Evolutionary conservation across 106 monocot species (phyloP), one percentile per base, ranked within the genome.

Genomic region (Triglochin maritima): DNA sequence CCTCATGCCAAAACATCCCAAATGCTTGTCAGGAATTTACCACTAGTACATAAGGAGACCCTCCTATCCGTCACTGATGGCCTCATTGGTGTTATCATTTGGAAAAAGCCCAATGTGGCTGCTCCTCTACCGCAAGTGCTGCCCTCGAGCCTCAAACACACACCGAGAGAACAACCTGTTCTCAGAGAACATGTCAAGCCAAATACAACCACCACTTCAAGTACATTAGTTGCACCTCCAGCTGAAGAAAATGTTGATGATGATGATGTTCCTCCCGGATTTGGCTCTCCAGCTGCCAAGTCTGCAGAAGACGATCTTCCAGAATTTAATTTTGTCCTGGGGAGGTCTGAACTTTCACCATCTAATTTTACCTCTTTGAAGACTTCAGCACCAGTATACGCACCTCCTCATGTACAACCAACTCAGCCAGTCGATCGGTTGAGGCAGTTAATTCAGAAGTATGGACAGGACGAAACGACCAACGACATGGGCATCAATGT

Each of bases 301-400:
- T 29, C 29, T 29, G 85, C 79, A 2, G 84, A 84, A 7, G 91
- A 98, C 70, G 96, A 91, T 59, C 83, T 98, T 7, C 96, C 96
- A 17, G 96, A 86, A 59, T 88, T 86, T 73, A 78, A 91, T 79
- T 91, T 88, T 74, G 65, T 69, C 66, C 17, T 69, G 69, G 59
- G 89, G 81, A 81, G 89, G 81, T 46, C 85, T 86, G 58, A 73
- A 53, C 11, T 1, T 41, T 15, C 17, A 6, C 14, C 50, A 12
- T 13, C 47, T 13, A 14, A 50, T 41, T 17, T 47, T 66, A 47
- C 4, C 29, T 49, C 48, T 64, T 49, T 47, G 47, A 66, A 29
- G 46, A 11, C 16, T 5, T 42, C 9, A 45, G 55, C 6, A 12
- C 11, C 53, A 13, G 43, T 1, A 44, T 55, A 12, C 8, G 55